Evolutionary conservation across 148 eudicot species (phyloP).

Genomic region (Fagopyrum homotropicum): DNA sequence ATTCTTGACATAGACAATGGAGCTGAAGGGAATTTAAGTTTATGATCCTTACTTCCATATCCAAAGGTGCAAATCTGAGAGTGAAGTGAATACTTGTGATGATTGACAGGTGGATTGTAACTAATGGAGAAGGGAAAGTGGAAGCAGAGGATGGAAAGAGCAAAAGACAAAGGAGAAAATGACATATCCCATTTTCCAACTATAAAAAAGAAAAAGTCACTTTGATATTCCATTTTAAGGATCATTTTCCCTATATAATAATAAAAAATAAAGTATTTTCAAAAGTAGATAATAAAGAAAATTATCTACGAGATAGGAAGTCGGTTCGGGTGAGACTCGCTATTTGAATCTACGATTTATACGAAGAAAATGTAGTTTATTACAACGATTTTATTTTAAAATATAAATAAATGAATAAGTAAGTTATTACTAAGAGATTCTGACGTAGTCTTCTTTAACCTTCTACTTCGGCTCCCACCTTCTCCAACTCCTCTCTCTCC

Average conservation of each 20-base stretch:
- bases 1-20: not conserved
- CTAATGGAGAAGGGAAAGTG: slow-evolving; percentile 2
- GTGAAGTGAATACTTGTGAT: not conserved
- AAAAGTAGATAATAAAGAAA: no score
- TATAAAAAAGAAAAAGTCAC: not conserved
- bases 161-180: not conserved
- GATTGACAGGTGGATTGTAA: not conserved
- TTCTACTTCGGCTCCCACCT: no score
- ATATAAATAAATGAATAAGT: no score
- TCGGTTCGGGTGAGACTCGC: no score
- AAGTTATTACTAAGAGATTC: no score
- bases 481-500: no score
- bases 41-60: not conserved
- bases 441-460: no score
- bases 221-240: not conserved
- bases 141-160: not conserved
- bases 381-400: no score
- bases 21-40: not conserved
- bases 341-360: no score
- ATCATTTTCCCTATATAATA: not conserved
- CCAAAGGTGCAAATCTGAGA: not conserved
- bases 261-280: no score
- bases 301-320: no score
- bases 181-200: not conserved
- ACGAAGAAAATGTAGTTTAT: no score